Conservation (phyloP, 1,284 basidiomycete species). For the Sporisorium iseilematis-ciliati region DNA sequence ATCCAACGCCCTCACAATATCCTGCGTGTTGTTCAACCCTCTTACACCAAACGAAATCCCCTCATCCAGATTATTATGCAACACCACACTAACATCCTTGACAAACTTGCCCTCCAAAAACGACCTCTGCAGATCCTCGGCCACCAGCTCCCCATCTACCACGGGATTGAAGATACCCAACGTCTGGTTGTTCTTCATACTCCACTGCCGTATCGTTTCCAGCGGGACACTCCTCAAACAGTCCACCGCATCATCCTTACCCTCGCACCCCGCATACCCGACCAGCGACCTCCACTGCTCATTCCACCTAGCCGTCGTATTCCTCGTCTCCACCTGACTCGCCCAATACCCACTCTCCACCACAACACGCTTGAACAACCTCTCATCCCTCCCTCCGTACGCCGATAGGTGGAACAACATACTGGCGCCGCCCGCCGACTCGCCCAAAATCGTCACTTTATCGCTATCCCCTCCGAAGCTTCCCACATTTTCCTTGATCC, state of each 20-base stretch:
- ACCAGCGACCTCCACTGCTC: conserved; percentile 17
- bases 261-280: conserved; percentile 15
- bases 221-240: conserved; percentile 30
- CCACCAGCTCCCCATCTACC: conserved; percentile 37
- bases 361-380: conserved; percentile 16
- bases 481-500: conserved; percentile 50
- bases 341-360: conserved; percentile 33
- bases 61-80: conserved; percentile 36
- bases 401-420: conserved; percentile 37
- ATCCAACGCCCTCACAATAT: conserved; percentile 24
- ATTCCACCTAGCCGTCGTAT: conserved; percentile 13
- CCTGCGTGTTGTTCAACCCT: conserved; percentile 26
- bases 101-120: conserved; percentile 30
- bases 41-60: conserved; percentile 40
- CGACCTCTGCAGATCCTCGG: conserved; percentile 29
- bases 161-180: conserved; percentile 13
- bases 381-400: conserved; percentile 27
- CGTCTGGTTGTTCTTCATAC: conserved; percentile 3
- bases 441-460: conserved; percentile 45
- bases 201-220: conserved; percentile 37
- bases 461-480: conserved; percentile 50
- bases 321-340: conserved; percentile 11
- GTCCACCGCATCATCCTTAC: conserved; percentile 9
- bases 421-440: conserved; percentile 46
- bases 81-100: conserved; percentile 11